phyloP scores from a whole-genome alignment of 2,329 filamentous ascomycete species.

The Phoma sp. region DNA sequence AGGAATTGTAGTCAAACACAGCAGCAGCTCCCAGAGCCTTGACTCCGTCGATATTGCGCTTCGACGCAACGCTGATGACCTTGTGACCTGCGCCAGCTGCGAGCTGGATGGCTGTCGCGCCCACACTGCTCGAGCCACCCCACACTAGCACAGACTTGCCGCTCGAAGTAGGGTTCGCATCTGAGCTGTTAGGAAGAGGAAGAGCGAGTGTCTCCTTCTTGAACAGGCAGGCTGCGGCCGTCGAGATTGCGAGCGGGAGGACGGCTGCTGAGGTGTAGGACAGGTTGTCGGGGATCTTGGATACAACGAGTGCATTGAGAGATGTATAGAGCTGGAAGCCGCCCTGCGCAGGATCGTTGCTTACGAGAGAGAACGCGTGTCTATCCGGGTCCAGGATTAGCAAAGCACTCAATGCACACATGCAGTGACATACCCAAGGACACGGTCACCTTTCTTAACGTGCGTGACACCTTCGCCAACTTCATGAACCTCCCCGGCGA shows the following conservation, averaged over 20 bases:
- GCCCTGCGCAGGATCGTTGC: conserved; percentile 28
- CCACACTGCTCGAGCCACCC: conserved; percentile 56
- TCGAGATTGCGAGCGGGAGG: conserved; percentile 54
- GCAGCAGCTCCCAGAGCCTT: conserved; percentile 38
- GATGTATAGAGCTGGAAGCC: conserved; percentile 48
- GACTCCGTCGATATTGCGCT: conserved; percentile 38
- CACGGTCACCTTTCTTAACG: conserved; percentile 54
- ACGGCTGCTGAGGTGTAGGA: conserved; percentile 50
- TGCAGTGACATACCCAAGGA: conserved; percentile 44
- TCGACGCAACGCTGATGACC: conserved; percentile 50
- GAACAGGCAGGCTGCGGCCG: conserved; percentile 53
- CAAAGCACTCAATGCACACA: not conserved
- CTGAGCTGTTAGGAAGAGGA: conserved; percentile 45
- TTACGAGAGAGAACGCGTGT: conserved; percentile 36
- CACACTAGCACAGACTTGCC: conserved; percentile 56
- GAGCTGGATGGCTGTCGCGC: conserved; percentile 55
- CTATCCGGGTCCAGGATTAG: conserved; percentile 16
- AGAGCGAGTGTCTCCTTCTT: conserved; percentile 49
- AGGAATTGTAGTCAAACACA: conserved; percentile 43
- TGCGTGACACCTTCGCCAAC: conserved; percentile 55
- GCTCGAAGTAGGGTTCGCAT: conserved; percentile 36
- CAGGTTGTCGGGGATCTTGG: conserved; percentile 49
- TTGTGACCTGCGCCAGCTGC: conserved; percentile 50
- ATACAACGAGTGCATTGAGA: conserved; percentile 36
- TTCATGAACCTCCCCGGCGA: conserved; percentile 55